Base-by-base conservation (phyloP, 495 filamentous ascomycete species). In the Penicillium lagena region DNA sequence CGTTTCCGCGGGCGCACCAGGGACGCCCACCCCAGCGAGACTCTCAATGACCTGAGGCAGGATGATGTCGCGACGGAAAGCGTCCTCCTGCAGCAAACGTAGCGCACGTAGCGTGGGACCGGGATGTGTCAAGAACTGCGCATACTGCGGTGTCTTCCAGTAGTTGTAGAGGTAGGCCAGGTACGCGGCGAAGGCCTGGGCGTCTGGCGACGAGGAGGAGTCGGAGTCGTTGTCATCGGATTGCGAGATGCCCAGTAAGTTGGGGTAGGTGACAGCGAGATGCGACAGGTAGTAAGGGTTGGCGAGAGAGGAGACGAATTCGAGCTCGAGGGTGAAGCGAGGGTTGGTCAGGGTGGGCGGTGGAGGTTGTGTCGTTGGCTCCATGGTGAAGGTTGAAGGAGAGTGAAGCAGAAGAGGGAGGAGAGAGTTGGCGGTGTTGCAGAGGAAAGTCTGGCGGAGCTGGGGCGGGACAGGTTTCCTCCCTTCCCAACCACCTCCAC, bases 271-370 rank as follows among this genome's bases (percentile, higher is more conserved):
- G 30, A 81, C 77, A 2, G 86, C 89, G 12, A 95, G 81, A 52
- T 90, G 81, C 52, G 87, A 87, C 28, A 95, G 76, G 66, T 95
- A 94, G 59, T 77, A 74, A 0, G 89, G 89, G 55, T 90, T 90
- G 49, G 81, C 80, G 42, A 95, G 85, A n/a, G 82, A 80, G 54
- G 89, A 86, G 35, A 94, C 87, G 56, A 95, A 94, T 76, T 94
- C 66, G 29, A 62, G 60, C 42, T 70, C 64, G 35, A 70, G 60
- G 40, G 63, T 68, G 37, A 68, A 69, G 6, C 64, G 67, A 22
- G 66, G 70, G 36, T 71, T 69, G 7, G 67, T 60, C n/a, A 67
- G 58, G 0, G 62, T 67, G 13, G 71, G 62, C 37, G 62, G 60
- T 17, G 70, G 63, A 29, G 54, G 59, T 40, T 22, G 22, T 22